Evolutionary conservation across 2,329 filamentous ascomycete genomes (phyloP).

Genomic region (Dactylellina sp.): DNA sequence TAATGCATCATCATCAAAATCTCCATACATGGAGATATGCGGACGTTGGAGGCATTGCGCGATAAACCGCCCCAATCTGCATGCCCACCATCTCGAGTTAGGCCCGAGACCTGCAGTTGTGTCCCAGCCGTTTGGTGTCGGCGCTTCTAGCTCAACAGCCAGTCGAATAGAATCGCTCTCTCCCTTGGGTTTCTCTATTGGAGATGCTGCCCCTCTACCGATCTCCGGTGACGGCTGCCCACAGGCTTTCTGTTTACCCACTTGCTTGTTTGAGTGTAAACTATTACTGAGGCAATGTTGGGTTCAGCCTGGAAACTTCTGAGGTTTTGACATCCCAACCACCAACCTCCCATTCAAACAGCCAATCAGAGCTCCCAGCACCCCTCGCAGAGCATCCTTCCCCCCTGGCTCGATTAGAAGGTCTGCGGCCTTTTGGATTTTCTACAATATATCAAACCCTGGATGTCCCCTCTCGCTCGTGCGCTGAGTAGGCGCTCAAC

Average conservation of each 20-base stretch:
- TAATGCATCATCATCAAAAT: too few species aligned
- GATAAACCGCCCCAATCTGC: too few species aligned
- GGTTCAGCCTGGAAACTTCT: slow-evolving; percentile 18
- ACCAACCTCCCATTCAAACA: slow-evolving; percentile 1
- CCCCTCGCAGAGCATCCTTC: slow-evolving; percentile 16
- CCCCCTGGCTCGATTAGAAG: slow-evolving; percentile 7
- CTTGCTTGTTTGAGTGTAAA: slow-evolving; percentile 24
- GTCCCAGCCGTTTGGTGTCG: slow-evolving; percentile 54
- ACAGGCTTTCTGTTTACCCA: slow-evolving; percentile 7
- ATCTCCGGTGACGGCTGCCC: slow-evolving; percentile 2
- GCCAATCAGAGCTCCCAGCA: slow-evolving; percentile 9
- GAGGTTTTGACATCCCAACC: slow-evolving; percentile 23
- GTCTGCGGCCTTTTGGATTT: slow-evolving; percentile 25
- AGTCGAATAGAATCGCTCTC: slow-evolving; percentile 37
- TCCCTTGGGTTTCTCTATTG: not conserved
- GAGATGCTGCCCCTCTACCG: too few species aligned
- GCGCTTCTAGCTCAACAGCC: slow-evolving; percentile 50
- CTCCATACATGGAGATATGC: too few species aligned
- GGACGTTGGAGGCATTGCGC: too few species aligned
- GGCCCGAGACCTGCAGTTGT: slow-evolving; percentile 35
- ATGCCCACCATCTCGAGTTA: not conserved
- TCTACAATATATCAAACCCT: slow-evolving; percentile 13
- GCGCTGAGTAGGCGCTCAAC: too few species aligned
- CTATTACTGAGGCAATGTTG: not conserved
- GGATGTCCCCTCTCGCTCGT: not conserved